phyloP scores from a whole-genome alignment of 2,329 filamentous ascomycete species.

The Aspergillus hortae region DNA sequence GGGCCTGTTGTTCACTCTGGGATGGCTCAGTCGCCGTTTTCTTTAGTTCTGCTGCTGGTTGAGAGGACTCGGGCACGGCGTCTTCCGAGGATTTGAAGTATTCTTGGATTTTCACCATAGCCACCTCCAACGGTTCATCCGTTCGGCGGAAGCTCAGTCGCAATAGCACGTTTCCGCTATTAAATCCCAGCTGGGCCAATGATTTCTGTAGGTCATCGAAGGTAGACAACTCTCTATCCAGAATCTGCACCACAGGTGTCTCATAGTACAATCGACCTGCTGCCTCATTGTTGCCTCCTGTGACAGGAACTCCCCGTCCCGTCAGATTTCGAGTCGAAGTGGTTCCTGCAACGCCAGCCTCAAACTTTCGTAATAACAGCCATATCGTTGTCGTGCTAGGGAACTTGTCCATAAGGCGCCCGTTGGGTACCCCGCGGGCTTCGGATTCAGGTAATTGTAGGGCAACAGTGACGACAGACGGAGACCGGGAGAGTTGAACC shows the following conservation, averaged over 20 bases:
- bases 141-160: constrained; percentile 73
- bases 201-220: constrained; percentile 87
- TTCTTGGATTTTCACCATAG: constrained; percentile 73
- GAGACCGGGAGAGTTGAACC: constrained; percentile 78
- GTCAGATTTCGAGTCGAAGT: constrained; percentile 73
- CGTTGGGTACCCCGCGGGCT: constrained; percentile 58
- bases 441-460: constrained; percentile 76
- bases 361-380: constrained; percentile 86
- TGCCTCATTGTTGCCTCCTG: constrained; percentile 49
- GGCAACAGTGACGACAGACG: constrained; percentile 82
- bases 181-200: constrained; percentile 79
- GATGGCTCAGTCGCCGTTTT: constrained; percentile 5
- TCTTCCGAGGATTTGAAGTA: constrained; percentile 60
- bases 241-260: constrained; percentile 76
- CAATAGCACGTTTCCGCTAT: constrained; percentile 75
- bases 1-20: constrained; percentile 10
- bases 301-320: constrained; percentile 66
- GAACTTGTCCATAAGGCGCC: constrained; percentile 77
- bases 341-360: constrained; percentile 65
- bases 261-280: constrained; percentile 84
- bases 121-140: constrained; percentile 75
- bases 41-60: constrained; percentile 18
- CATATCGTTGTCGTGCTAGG: constrained; percentile 85
- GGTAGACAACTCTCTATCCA: constrained; percentile 72
- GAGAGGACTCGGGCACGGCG: constrained; percentile 17